phyloP scores from a whole-genome alignment of 1,139 yeast genomes.

The Lodderomyces theae region DNA sequence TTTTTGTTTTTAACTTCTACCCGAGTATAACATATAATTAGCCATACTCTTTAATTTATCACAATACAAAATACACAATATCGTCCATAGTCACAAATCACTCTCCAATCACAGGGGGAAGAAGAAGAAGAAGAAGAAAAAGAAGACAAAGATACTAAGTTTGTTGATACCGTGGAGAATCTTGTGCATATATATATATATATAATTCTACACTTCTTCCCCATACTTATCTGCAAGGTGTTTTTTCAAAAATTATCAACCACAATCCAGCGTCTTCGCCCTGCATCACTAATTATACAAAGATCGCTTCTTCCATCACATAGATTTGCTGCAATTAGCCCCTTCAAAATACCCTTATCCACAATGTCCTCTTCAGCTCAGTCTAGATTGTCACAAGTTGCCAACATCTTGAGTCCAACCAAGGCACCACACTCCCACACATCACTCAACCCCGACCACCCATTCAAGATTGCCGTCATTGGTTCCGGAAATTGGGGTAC shows the following conservation, averaged over 20 bases:
- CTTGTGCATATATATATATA: too few relatives aligned
- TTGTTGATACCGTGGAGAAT: too few relatives aligned
- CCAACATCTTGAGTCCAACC: conserved; percentile 27
- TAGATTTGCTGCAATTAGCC: too few relatives aligned
- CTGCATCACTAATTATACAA: background rate
- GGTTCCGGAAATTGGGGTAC: conserved; percentile 55
- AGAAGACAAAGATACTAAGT: too few relatives aligned
- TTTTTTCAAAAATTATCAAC: too few relatives aligned
- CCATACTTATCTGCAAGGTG: too few relatives aligned
- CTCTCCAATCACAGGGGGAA: too few relatives aligned
- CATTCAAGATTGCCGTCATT: conserved; percentile 41
- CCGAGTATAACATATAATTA: background rate
- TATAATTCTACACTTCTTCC: too few relatives aligned
- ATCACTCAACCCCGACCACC: conserved; percentile 26
- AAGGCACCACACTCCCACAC: conserved; percentile 16
- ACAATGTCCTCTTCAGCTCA: conserved; percentile 21
- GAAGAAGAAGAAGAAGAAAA: too few relatives aligned
- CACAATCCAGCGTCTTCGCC: too few relatives aligned
- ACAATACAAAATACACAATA: too few relatives aligned
- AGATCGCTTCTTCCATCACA: background rate
- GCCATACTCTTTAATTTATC: background rate
- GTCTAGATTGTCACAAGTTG: conserved; percentile 39
- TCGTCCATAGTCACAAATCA: too few relatives aligned
- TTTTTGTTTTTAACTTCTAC: background rate
- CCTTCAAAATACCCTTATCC: background rate